These are phyloP conservation scores for Xylaria multiplex DNA, from an alignment of 2,329 filamentous ascomycete genomes.

Conservation along the genomic window DNA sequence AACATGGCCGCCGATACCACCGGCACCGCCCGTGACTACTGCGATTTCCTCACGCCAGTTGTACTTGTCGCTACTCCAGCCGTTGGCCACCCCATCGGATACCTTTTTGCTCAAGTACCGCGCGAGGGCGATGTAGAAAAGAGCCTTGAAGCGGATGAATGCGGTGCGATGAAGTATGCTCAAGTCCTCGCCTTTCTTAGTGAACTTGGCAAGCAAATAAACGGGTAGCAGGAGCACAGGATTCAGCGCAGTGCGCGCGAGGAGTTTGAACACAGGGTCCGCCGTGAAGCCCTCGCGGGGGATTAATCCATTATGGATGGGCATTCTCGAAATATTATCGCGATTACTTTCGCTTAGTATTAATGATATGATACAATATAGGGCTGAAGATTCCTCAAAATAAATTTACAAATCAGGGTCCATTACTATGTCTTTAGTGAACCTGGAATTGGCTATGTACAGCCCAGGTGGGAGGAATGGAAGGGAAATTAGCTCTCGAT, in stretches of 20 bases:
- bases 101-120: conserved; percentile 61
- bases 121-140: conserved; percentile 64
- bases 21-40: conserved; percentile 77
- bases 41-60: conserved; percentile 76
- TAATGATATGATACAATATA: neutral
- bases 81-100: conserved; percentile 60
- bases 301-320: conserved; percentile 62
- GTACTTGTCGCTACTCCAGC: conserved; percentile 64
- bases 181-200: conserved; percentile 67
- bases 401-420: neutral
- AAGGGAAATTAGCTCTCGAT: neutral
- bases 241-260: conserved; percentile 71
- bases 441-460: neutral
- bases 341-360: conserved; percentile 5
- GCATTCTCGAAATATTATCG: conserved; percentile 49
- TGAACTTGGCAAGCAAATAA: conserved; percentile 70
- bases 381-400: neutral
- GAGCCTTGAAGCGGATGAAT: conserved; percentile 62
- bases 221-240: conserved; percentile 72
- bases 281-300: conserved; percentile 68
- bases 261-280: conserved; percentile 67
- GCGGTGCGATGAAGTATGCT: conserved; percentile 62
- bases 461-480: neutral
- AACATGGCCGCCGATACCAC: conserved; percentile 75
- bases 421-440: neutral